Evolutionary conservation across 179 eudicot genomes (phyloP), one percentile per base, ranked within the genome.

Genomic region (Corrigiola litoralis): DNA sequence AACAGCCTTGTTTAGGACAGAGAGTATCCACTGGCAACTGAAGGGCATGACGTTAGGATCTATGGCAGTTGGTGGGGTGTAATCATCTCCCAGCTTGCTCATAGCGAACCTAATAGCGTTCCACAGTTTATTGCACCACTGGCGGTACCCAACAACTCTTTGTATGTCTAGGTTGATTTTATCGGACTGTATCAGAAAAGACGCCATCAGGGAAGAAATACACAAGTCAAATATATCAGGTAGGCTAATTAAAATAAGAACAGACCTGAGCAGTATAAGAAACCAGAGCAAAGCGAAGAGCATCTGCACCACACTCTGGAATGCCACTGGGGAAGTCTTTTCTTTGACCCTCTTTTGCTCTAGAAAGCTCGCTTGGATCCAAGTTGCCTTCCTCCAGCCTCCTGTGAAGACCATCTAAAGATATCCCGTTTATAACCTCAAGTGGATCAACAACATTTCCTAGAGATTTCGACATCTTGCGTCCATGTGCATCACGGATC

Each of bases 91-190:
- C 49, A 90, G 87, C 74, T 90, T 90, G 74, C 83, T 80, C 95
- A 94, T 81, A 33, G 97, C 95, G 75, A 94, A 94, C 72, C 89
- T 80, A 54, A 85, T 81, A 29, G 97, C 99, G 75, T 94, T 94
- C 99, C 99, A 94, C n/a, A 94, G 74, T 61, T 94, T 94, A 65
- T 90, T 94, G 81, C 99, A 94, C 99, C 99, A 94, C 34, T 94
- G 87, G 16, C 99, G 99, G 71, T 90, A 94, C 28, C 99, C 97
- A 77, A 80, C 86, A 57, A 94, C 97, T 66, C 97, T 79, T 78
- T 79, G 87, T 64, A 94, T 90, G 69, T 94, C 99, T 73, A 94
- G 69, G 68, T 94, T 90, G 64, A 94, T 94, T 78, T 87, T 94
- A 77, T 90, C 97, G 21, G 97, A 80, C 99, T 94, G 82, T 32